A percentile compares a stretch with the other conserved stretches of the same genome.
These are phyloP conservation scores for Gossypium davidsonii DNA, from an alignment of 441 rosid species.

Conservation along the genomic window DNA sequence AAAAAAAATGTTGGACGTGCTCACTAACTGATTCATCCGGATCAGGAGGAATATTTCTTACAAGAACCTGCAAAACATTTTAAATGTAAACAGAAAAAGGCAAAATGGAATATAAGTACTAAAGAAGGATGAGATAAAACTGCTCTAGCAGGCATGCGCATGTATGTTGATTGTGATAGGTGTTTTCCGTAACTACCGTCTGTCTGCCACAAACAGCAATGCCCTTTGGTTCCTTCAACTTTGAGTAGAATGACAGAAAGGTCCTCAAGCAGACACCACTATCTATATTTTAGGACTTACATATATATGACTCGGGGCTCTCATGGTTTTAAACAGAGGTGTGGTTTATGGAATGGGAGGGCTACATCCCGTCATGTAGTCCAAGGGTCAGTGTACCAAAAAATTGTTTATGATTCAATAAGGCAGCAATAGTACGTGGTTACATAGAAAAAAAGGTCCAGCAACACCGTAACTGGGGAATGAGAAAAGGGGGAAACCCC, in stretches of 20 bases:
- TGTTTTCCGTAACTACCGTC: neutral
- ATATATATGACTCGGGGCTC: neutral
- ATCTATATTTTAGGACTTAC: neutral
- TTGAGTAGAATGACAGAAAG: neutral
- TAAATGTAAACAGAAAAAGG: neutral
- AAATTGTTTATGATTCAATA: neutral
- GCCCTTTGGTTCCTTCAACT: neutral
- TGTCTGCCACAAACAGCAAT: neutral
- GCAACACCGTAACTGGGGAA: neutral
- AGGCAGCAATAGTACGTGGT: neutral
- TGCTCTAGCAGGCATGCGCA: conserved; percentile 1
- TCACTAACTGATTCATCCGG: conserved; percentile 84
- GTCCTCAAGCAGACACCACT: neutral
- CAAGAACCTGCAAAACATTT: conserved; percentile 62
- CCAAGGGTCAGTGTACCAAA: neutral
- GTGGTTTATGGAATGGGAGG: neutral
- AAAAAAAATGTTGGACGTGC: conserved; percentile 89
- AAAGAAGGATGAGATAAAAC: neutral
- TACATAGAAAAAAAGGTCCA: neutral
- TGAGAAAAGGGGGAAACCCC: neutral
- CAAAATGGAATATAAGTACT: neutral
- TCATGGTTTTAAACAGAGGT: neutral
- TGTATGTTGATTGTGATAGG: neutral
- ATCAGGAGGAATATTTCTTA: conserved; percentile 91
- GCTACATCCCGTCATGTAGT: neutral